Conservation (phyloP, 805 yeast genomes). For the Yamadazyma nakazawae region DNA sequence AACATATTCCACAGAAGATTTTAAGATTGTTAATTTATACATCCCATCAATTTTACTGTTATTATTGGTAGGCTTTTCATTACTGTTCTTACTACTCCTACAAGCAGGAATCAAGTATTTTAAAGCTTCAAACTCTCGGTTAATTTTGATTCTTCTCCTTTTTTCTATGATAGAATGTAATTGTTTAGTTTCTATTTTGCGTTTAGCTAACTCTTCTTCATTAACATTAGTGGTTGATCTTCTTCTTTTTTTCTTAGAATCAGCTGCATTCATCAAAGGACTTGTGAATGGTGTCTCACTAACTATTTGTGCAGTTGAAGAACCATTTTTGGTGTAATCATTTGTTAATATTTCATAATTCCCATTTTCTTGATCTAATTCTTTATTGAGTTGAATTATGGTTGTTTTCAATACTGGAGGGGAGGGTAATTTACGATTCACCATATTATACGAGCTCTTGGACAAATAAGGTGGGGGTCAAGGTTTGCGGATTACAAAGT, state of each 20-base stretch:
- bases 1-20: slow-evolving; percentile 80
- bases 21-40: slow-evolving; percentile 77
- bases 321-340: slow-evolving; percentile 21
- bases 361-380: slow-evolving; percentile 38
- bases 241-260: slow-evolving; percentile 33
- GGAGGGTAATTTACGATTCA: slow-evolving; percentile 22
- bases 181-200: slow-evolving; percentile 43
- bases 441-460: background rate
- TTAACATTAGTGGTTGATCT: slow-evolving; percentile 37
- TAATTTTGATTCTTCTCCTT: slow-evolving; percentile 72
- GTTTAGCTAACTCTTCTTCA: slow-evolving; percentile 38
- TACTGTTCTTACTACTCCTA: slow-evolving; percentile 37
- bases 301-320: background rate
- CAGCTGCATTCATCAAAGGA: slow-evolving; percentile 6
- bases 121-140: slow-evolving; percentile 78
- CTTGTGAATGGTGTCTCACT: slow-evolving; percentile 6
- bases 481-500: background rate
- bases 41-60: slow-evolving; percentile 52
- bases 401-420: slow-evolving; percentile 45
- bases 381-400: slow-evolving; percentile 42
- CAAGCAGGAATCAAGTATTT: slow-evolving; percentile 79
- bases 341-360: slow-evolving; percentile 43
- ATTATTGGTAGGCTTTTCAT: slow-evolving; percentile 9
- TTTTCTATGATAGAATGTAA: slow-evolving; percentile 77
- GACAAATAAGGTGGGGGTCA: background rate